phyloP scores from a whole-genome alignment of 805 yeast genomes.

The Saturnispora halmiae region DNA sequence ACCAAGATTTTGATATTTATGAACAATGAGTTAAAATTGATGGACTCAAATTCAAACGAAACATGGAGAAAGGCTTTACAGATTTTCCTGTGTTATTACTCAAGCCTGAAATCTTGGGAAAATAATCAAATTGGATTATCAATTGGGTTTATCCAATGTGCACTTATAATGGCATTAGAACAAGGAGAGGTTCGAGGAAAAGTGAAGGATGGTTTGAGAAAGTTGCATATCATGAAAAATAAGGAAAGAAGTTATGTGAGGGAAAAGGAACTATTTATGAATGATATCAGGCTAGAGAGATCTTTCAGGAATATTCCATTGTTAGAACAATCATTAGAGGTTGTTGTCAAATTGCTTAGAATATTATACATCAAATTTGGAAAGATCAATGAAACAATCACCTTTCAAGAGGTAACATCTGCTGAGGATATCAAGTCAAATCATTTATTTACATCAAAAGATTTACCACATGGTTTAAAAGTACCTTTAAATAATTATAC shows the following conservation, averaged over 20 bases:
- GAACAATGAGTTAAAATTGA: constrained; percentile 5
- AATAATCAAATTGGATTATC: constrained; percentile 21
- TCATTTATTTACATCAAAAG: constrained; percentile 16
- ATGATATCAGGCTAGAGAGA: constrained; percentile 15
- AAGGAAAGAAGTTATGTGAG: constrained; percentile 12
- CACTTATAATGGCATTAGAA: constrained; percentile 20
- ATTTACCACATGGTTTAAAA: constrained; percentile 22
- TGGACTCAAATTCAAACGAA: neutral
- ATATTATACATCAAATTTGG: constrained; percentile 20
- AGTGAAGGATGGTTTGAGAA: constrained; percentile 15
- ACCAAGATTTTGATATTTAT: constrained; percentile 20
- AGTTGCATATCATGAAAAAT: constrained; percentile 4
- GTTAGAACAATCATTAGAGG: constrained; percentile 15
- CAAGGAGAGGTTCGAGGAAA: constrained; percentile 21
- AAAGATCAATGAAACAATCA: constrained; percentile 18
- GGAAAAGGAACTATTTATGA: constrained; percentile 18
- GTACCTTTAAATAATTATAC: constrained; percentile 19
- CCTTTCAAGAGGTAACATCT: constrained; percentile 16
- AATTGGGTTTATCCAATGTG: constrained; percentile 22
- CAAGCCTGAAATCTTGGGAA: constrained; percentile 20
- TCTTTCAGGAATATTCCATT: constrained; percentile 12
- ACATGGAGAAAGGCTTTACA: constrained; percentile 15
- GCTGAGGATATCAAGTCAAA: constrained; percentile 14
- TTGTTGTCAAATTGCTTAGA: constrained; percentile 16
- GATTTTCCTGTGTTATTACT: constrained; percentile 21